Percentiles rank a stretch among this genome's conserved stretches.
These are phyloP conservation scores for Drechslerella coelobrocha DNA, from an alignment of 2,329 filamentous ascomycete genomes.

Conservation along the genomic window DNA sequence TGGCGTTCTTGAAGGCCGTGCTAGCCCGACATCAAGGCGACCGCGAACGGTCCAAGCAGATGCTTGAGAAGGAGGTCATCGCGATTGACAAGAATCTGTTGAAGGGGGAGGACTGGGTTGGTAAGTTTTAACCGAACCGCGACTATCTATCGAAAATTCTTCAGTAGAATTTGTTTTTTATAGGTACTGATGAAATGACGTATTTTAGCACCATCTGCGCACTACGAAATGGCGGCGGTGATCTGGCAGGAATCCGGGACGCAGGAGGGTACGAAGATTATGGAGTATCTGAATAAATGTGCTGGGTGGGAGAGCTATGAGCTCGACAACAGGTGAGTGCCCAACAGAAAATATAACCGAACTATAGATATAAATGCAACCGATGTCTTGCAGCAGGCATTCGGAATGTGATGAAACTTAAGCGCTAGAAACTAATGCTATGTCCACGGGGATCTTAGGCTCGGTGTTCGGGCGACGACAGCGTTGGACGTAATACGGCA, in stretches of 20 bases:
- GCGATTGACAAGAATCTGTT: slow-evolving; percentile 65
- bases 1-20: slow-evolving; percentile 71
- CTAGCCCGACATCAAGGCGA: slow-evolving; percentile 70
- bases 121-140: slow-evolving; percentile 58
- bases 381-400: too few relatives aligned
- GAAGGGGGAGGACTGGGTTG: slow-evolving; percentile 68
- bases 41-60: slow-evolving; percentile 69
- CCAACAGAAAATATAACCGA: not conserved
- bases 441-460: slow-evolving; percentile 65
- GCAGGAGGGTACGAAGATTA: slow-evolving; percentile 68
- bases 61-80: slow-evolving; percentile 68
- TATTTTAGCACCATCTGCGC: slow-evolving; percentile 68
- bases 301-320: slow-evolving; percentile 74
- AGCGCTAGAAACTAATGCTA: too few relatives aligned
- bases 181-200: not conserved
- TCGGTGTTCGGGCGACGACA: slow-evolving; percentile 75
- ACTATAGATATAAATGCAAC: too few relatives aligned
- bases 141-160: not conserved
- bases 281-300: slow-evolving; percentile 70
- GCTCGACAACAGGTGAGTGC: slow-evolving; percentile 65
- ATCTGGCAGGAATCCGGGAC: slow-evolving; percentile 72
- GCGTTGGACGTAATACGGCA: slow-evolving; percentile 69
- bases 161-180: not conserved
- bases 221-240: slow-evolving; percentile 86
- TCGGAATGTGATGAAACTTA: too few relatives aligned